Conservation (phyloP, 1,284 basidiomycete species). For the Tausonia pullulans region DNA sequence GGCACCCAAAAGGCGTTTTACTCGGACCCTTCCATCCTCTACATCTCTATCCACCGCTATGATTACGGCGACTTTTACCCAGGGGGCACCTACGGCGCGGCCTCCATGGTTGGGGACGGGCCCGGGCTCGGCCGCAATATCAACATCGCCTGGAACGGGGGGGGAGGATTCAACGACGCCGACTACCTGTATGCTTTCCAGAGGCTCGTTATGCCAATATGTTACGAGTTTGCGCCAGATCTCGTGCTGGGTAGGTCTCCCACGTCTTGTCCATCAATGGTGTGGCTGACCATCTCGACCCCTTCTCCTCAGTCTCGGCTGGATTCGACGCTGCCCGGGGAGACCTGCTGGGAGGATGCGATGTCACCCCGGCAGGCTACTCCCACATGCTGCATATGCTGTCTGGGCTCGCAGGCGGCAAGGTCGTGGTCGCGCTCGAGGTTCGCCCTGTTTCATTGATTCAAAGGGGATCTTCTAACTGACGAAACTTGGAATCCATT, state of each 20-base stretch:
- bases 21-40: conserved; percentile 81
- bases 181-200: conserved; percentile 98
- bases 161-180: conserved; percentile 72
- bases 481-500: background rate
- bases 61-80: conserved; percentile 88
- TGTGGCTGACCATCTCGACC: background rate
- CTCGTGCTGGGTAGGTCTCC: conserved; percentile 76
- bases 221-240: conserved; percentile 89
- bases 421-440: conserved; percentile 86
- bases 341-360: conserved; percentile 80
- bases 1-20: conserved; percentile 94
- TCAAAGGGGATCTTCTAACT: no score
- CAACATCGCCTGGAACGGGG: conserved; percentile 88
- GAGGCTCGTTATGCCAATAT: conserved; percentile 91
- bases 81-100: conserved; percentile 73
- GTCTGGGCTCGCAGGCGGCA: conserved; percentile 74
- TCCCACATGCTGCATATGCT: conserved; percentile 99
- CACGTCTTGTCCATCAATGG: background rate
- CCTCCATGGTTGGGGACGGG: conserved; percentile 76
- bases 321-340: conserved; percentile 95
- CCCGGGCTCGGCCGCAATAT: conserved; percentile 76
- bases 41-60: conserved; percentile 91
- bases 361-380: conserved; percentile 86
- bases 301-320: conserved; percentile 61
- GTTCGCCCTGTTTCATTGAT: conserved; percentile 36